Base-by-base conservation (phyloP, 2,329 filamentous ascomycete species). In the Didymella keratinophila region DNA sequence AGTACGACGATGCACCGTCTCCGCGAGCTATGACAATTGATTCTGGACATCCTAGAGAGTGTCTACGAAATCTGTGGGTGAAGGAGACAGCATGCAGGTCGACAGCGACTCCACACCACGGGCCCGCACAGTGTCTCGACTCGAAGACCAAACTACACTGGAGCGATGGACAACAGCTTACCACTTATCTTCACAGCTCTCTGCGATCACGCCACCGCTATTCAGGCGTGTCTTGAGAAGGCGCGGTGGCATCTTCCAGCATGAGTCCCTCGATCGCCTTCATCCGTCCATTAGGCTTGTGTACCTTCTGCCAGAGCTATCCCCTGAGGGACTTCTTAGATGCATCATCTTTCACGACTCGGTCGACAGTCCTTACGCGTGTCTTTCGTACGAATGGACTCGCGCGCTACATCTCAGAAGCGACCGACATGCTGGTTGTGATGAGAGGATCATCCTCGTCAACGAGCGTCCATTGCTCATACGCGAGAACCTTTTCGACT, bases 381-480 rank as follows among this genome's bases (percentile, higher is more conserved):
- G 43, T 46, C 43, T 46, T n/a, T 46, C 43, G 3, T 46, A 46
- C 43, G 43, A 32, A 32, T 46, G 27, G 43, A 46, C n/a, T 30
- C 43, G 43, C 9, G 27, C 16, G 43, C 27, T 46, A 8, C 43
- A 46, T 20, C 43, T 46, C n/a, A 46, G 43, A 21, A 20, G 28
- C 11, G 43, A 46, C n/a, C 43, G 9, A 46, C 25, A 21, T 8
- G 18, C 43, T 10, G 43, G 43, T 1, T 12, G 2, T 20, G 43
- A 46, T 7, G n/a, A 47, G 14, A 16, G 28, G 34, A 16, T 47
- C 2, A 25, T 47, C 9, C 30, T 47, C 2, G 14, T 36, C 18
- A 36, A 36, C 18, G 18, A 36, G 9, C 45, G 30, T 16, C 45
- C 18, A 4, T 36, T 47, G 11, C 21, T 47, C 1, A n/a, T 47